Base-by-base conservation (phyloP, 768 basidiomycete genomes). In the Jaapia argillacea region DNA sequence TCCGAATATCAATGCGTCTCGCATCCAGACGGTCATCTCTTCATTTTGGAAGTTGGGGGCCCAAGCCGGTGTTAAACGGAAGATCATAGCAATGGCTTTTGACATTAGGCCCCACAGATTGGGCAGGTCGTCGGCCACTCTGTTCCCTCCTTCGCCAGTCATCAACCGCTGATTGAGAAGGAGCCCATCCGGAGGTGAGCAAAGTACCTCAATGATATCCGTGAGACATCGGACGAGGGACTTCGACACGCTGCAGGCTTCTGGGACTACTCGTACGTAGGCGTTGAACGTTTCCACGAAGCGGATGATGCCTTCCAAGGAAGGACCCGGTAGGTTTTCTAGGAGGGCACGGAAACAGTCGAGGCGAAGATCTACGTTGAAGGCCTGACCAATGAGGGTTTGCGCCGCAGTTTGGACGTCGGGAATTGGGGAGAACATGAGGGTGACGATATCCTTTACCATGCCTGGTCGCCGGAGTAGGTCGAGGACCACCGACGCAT, bases 11-110 rank as follows among this genome's bases (percentile, higher is more conserved):
- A 98, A 70, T 2, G 93, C 96, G 57, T 98, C 96, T 44, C 93
- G 78, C 96, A 99, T 98, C 96, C 96, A 99, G 24, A 80, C 74
- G 12, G 85, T 73, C 93, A 99, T 96, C 44, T 81, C 79, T 22
- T 80, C 74, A 52, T 77, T 79, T 43, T 85, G 81, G 59, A 87
- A 87, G 58, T 72, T 83, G 5, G 67, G 59, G 0, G 96, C 75
- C 96, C 96, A 99, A 12, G 67, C 55, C 0, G 82, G 83, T 2
- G 92, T 92, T 42, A 75, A 74, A 55, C 76, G 79, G 66, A 96
- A 97, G 49, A 99, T 90, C 41, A 84, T 70, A 0, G 84, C 74
- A 39, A 94, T 74, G 3, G 86, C 77, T 40, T 72, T 70, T 4
- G 82, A 81, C 85, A 97, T 88, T 26, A 78, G 61, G 24, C 68